Base-by-base conservation (phyloP, 192 early-diverging fungal species). In the Podila horticola region DNA sequence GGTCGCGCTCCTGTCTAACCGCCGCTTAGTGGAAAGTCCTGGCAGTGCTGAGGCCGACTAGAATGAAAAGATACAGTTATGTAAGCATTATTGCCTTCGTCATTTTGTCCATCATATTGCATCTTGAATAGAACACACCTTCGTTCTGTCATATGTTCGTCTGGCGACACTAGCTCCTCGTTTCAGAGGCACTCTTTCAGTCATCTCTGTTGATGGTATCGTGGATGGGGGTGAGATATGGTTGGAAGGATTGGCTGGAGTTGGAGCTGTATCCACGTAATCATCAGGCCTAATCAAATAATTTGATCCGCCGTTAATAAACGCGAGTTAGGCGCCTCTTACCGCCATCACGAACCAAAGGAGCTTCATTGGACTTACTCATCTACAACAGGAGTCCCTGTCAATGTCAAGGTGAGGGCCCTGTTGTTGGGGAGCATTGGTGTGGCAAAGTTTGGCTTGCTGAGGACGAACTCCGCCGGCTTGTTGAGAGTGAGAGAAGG, bases 31-130 rank as follows among this genome's bases (percentile, higher is more conserved):
- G 22, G 17, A 28, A 5, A 29, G 64, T 5, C 26, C 48, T 19
- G 38, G 64, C n/a, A 74, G 13, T 34, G 64, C n/a, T 26, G 72
- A 58, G 4, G 62, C 36, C 0, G 72, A 74, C 72, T 74, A 34
- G 26, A 38, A 5, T 17, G n/a, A 7, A 55, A 24, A 24, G 9
- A 55, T 24, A 55, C 5, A 19, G 2, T 10, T 10, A 55, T 26
- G 52, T 12, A 22, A 55, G 52, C 20, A 55, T 2, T n/a, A 55
- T 12, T 19, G 9, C 34, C 34, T 36, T 24, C 22, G 24, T 22
- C 9, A 55, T 9, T 9, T 22, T 55, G 24, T 55, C 6, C n/a
- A 15, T 3, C 15, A 45, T 17, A 0, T 0, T 45, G 41, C 11
- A 17, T 45, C 15, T 17, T 15, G 15, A 45, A 45, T 12, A 45